These are phyloP conservation scores for Penicillium nordicum DNA, from an alignment of 2,329 filamentous ascomycete species.

Conservation along the genomic window DNA sequence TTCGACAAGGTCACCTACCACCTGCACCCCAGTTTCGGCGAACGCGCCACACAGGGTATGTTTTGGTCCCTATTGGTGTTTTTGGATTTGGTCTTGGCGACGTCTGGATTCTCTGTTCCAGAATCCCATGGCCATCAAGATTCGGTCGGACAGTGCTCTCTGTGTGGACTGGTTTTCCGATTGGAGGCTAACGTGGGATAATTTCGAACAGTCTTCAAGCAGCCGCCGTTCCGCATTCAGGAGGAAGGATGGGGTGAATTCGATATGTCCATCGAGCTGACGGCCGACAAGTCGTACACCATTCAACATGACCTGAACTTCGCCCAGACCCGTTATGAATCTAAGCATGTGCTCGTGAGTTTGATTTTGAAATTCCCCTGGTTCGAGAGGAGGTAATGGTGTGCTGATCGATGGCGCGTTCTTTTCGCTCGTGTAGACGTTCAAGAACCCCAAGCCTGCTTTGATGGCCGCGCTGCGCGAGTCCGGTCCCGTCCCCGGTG, in stretches of 20 bases:
- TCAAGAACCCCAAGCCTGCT: slow-evolving; percentile 90
- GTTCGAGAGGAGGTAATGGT: background rate
- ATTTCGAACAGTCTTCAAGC: slow-evolving; percentile 63
- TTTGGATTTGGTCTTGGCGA: background rate
- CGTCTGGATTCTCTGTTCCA: background rate
- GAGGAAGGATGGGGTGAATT: slow-evolving; percentile 99
- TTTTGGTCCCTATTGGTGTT: slow-evolving; percentile 17
- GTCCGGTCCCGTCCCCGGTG: slow-evolving; percentile 78
- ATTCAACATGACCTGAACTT: slow-evolving; percentile 93
- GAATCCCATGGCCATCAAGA: background rate
- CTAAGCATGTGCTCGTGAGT: slow-evolving; percentile 68
- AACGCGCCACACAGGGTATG: slow-evolving; percentile 75
- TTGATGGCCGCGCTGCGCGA: slow-evolving; percentile 75
- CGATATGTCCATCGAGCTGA: slow-evolving; percentile 83
- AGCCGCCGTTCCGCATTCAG: slow-evolving; percentile 80
- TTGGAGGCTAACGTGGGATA: background rate
- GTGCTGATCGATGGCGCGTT: background rate
- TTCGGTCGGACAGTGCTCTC: background rate
- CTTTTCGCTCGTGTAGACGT: slow-evolving; percentile 51
- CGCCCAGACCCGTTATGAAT: slow-evolving; percentile 73
- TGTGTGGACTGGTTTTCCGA: background rate
- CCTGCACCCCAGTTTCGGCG: slow-evolving; percentile 89
- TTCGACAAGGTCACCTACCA: slow-evolving; percentile 93
- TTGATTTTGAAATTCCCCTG: background rate
- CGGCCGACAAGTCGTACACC: slow-evolving; percentile 79